Base-by-base conservation (phyloP, 352 stramenopile species). In the Saprolegnia parasitica region DNA sequence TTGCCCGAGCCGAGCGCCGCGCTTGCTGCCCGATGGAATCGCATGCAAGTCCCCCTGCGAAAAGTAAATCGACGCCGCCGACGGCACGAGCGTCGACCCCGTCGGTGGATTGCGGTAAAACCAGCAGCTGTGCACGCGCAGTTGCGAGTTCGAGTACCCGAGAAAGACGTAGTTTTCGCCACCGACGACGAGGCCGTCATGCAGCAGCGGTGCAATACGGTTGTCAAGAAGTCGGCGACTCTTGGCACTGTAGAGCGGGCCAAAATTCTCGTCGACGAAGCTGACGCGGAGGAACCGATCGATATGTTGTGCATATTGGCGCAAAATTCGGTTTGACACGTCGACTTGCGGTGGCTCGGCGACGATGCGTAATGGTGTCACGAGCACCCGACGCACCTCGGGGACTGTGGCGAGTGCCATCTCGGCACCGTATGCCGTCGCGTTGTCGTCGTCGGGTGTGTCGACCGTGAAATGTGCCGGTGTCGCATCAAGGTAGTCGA, bases 121-220 rank as follows among this genome's bases (percentile, higher is more conserved):
- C 61, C 61, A 68, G 35, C 61, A 68, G 4, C 61, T 68, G 15
- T 68, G 61, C 24, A 16, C n/a, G 10, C 49, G 45, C 15, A 68
- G 32, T 47, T 68, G 45, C 9, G 26, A 26, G 61, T 61, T 61
- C 5, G 39, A 58, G 61, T 68, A 68, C 13, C 26, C 61, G 23
- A 68, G 45, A 68, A 68, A 68, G 15, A 56, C 42, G 46, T 60
- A 68, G 11, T 58, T 18, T 15, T 68, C 61, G 11, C 61, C 61
- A 5, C 37, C 39, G n/a, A 68, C 5, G 13, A 16, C 8, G 6
- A 68, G 21, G 26, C 61, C 61, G 32, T 56, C 23, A 10, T 35
- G 61, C 11, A 68, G 16, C 18, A 1, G 61, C 11, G 32, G 18
- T 23, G 46, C 47, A 6, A 68, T 46, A 26, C 61, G 9, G 0